Conservation (phyloP, 768 basidiomycete genomes). For the Amanita thiersii region DNA sequence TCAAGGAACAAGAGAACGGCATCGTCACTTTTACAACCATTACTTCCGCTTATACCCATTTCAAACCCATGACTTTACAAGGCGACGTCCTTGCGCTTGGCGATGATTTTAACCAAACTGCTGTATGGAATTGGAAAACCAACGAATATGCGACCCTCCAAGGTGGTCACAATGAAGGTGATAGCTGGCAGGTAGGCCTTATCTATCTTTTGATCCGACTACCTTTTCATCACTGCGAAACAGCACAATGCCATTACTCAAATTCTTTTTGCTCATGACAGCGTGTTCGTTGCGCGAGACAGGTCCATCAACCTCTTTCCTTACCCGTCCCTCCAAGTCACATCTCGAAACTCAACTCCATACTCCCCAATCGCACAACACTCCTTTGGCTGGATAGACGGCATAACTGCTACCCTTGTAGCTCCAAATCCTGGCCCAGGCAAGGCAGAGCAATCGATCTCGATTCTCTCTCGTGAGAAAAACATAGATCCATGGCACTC, state of each 20-base stretch:
- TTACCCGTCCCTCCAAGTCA: conserved; percentile 28
- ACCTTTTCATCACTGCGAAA: conserved; percentile 4
- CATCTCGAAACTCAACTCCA: conserved; percentile 10
- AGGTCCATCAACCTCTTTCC: conserved; percentile 51
- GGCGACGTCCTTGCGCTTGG: conserved; percentile 48
- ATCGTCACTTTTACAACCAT: conserved; percentile 21
- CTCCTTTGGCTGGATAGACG: conserved; percentile 66
- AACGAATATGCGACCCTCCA: conserved; percentile 38
- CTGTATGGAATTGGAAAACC: conserved; percentile 49
- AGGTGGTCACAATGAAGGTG: conserved; percentile 21
- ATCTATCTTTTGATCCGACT: neutral
- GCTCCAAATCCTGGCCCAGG: neutral
- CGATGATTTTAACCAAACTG: conserved; percentile 41
- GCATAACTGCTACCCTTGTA: conserved; percentile 31
- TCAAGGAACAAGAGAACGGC: conserved; percentile 11
- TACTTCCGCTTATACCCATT: conserved; percentile 27
- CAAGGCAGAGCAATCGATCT: conserved; percentile 19
- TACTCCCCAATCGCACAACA: conserved; percentile 32
- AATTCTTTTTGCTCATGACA: conserved; percentile 36
- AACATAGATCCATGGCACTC: conserved; percentile 52
- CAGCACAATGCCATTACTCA: conserved; percentile 47
- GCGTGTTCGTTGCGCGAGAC: conserved; percentile 50
- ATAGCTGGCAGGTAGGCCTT: conserved; percentile 22
- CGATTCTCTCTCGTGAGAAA: conserved; percentile 48
- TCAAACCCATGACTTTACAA: conserved; percentile 38